Conservation (phyloP, 768 basidiomycete species). For the Russula brevipes region DNA sequence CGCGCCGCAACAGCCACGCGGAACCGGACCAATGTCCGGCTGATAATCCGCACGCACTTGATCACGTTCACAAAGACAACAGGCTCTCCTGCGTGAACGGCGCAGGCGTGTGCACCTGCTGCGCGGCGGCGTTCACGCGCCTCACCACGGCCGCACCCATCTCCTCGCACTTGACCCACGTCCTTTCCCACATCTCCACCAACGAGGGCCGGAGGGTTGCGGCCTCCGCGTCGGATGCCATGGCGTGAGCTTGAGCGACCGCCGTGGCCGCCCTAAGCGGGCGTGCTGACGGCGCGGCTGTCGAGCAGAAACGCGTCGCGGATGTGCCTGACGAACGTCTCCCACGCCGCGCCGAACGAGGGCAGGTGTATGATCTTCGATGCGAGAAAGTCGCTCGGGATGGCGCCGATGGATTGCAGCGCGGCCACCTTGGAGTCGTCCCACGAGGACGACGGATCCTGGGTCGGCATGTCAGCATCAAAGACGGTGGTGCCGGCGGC, state of each 20-base stretch:
- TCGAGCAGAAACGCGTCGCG: slow-evolving; percentile 66
- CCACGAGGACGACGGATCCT: slow-evolving; percentile 49
- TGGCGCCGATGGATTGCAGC: slow-evolving; percentile 74
- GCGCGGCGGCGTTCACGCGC: slow-evolving; percentile 23
- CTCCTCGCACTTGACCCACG: slow-evolving; percentile 65
- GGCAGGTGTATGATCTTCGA: slow-evolving; percentile 67
- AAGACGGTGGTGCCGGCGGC: background rate
- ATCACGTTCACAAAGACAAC: slow-evolving; percentile 72
- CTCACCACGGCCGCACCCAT: slow-evolving; percentile 54
- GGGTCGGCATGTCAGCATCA: background rate
- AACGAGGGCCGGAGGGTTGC: slow-evolving; percentile 35
- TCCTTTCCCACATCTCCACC: slow-evolving; percentile 50
- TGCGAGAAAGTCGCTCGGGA: slow-evolving; percentile 75
- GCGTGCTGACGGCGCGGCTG: slow-evolving; percentile 60
- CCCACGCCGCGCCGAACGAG: slow-evolving; percentile 69
- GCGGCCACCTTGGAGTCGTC: slow-evolving; percentile 87
- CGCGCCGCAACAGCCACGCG: slow-evolving; percentile 63
- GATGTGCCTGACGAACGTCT: slow-evolving; percentile 66
- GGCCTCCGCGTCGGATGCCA: slow-evolving; percentile 29
- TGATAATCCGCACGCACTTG: slow-evolving; percentile 50
- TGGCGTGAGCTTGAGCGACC: slow-evolving; percentile 38
- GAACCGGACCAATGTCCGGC: slow-evolving; percentile 41
- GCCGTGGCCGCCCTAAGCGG: slow-evolving; percentile 59
- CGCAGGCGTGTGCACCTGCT: slow-evolving; percentile 4
- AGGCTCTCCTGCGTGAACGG: slow-evolving; percentile 84